These are phyloP conservation scores for Phytophthora agathidicida DNA, from an alignment of 352 stramenopile species.

Conservation along the genomic window DNA sequence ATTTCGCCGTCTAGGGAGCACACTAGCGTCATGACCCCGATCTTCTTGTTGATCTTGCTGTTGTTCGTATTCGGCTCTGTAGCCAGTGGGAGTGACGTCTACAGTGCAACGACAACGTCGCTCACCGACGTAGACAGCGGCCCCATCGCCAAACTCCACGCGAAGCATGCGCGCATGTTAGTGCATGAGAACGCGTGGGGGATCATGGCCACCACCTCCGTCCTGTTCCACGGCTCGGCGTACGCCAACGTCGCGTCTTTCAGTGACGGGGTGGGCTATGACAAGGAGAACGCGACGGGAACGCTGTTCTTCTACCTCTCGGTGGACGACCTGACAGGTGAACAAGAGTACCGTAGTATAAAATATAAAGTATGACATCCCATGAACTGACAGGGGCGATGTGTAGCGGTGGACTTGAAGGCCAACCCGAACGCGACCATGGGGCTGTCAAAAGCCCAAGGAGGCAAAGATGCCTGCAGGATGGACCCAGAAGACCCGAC, in stretches of 20 bases:
- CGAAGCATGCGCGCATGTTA: constrained; percentile 56
- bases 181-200: constrained; percentile 69
- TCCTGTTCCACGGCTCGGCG: constrained; percentile 50
- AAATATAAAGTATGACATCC: too few species aligned
- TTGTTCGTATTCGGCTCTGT: background rate
- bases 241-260: constrained; percentile 70
- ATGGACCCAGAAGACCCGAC: constrained; percentile 75
- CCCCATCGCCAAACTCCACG: constrained; percentile 27
- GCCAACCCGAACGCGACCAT: constrained; percentile 57
- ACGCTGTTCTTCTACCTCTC: constrained; percentile 78
- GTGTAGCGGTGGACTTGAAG: constrained; percentile 49
- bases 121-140: constrained; percentile 9
- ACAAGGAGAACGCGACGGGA: constrained; percentile 52
- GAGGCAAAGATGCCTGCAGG: constrained; percentile 48
- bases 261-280: constrained; percentile 63
- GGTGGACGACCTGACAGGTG: constrained; percentile 39
- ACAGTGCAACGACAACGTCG: constrained; percentile 13
- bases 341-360: too few species aligned
- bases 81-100: constrained; percentile 6
- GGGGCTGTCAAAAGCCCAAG: constrained; percentile 60
- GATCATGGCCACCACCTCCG: constrained; percentile 64
- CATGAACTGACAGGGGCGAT: background rate
- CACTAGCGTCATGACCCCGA: background rate
- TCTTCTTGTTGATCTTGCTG: background rate
- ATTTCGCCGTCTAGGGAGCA: constrained; percentile 4